Percentiles rank a stretch among this genome's conserved stretches.
phyloP scores from a whole-genome alignment of 2,329 filamentous ascomycete genomes.

The Allantophomopsis lycopodina region DNA sequence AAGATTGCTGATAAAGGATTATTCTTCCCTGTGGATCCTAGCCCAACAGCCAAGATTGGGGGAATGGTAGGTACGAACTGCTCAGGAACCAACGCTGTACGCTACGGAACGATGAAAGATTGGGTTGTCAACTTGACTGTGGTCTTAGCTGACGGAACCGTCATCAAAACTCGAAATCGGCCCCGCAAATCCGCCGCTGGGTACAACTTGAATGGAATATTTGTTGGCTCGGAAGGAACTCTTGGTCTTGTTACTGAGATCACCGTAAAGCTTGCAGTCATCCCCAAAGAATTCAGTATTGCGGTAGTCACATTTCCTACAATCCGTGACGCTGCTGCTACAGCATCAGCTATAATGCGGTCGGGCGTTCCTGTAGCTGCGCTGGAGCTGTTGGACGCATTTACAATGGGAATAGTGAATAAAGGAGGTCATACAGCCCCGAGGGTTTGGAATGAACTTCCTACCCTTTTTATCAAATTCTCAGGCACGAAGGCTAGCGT shows the following conservation, averaged over 20 bases:
- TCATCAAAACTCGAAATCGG: constrained; percentile 68
- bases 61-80: constrained; percentile 74
- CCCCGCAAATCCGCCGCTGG: constrained; percentile 64
- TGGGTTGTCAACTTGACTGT: constrained; percentile 77
- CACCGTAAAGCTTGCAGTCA: constrained; percentile 64
- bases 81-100: constrained; percentile 66
- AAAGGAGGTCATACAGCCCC: constrained; percentile 55
- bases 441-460: constrained; percentile 58
- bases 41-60: constrained; percentile 51
- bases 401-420: constrained; percentile 77
- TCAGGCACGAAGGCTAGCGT: constrained; percentile 69
- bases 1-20: constrained; percentile 55
- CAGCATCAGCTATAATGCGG: constrained; percentile 64
- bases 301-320: constrained; percentile 69
- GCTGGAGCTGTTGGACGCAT: constrained; percentile 73
- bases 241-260: constrained; percentile 73
- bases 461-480: constrained; percentile 78
- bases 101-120: constrained; percentile 79
- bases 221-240: constrained; percentile 73
- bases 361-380: constrained; percentile 24
- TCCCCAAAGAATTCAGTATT: constrained; percentile 64
- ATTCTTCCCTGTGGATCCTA: constrained; percentile 71
- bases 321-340: constrained; percentile 62
- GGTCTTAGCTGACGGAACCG: constrained; percentile 62
- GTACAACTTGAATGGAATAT: constrained; percentile 70